Evolutionary conservation across 2,329 filamentous ascomycete genomes (phyloP).

Genomic region (Botryotinia calthae): DNA sequence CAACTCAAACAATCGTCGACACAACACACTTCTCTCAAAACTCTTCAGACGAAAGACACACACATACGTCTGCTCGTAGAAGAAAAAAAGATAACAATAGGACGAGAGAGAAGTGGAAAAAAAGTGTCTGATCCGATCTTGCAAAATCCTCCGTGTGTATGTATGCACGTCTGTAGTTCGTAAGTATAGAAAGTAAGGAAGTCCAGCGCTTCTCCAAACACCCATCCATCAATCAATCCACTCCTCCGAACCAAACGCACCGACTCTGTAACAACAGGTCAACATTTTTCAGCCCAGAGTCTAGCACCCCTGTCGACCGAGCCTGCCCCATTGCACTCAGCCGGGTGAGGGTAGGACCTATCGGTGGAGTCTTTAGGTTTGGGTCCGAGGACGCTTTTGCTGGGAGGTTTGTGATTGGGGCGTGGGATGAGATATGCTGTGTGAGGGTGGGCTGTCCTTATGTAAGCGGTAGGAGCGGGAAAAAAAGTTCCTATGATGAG

Average conservation of each 20-base stretch:
- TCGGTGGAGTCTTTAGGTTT: not conserved
- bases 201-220: constrained; percentile 4
- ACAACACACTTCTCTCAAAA: not conserved
- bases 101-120: not conserved
- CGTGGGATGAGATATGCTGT: not conserved
- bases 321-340: not conserved
- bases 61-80: not conserved
- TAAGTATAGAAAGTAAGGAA: not conserved
- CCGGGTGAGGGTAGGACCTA: not conserved
- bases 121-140: not conserved
- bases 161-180: not conserved
- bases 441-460: not conserved
- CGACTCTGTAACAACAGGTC: not conserved
- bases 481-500: not conserved
- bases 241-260: not conserved
- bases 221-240: not conserved
- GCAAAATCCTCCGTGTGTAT: not conserved
- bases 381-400: not conserved
- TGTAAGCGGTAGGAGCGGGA: not conserved
- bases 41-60: not conserved
- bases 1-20: not conserved
- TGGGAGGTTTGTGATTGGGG: not conserved
- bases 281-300: not conserved
- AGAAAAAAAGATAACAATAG: not conserved
- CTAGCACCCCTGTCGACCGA: not conserved